These are phyloP conservation scores for Cladosporium phlei DNA, from an alignment of 2,329 filamentous ascomycete species.

Conservation along the genomic window DNA sequence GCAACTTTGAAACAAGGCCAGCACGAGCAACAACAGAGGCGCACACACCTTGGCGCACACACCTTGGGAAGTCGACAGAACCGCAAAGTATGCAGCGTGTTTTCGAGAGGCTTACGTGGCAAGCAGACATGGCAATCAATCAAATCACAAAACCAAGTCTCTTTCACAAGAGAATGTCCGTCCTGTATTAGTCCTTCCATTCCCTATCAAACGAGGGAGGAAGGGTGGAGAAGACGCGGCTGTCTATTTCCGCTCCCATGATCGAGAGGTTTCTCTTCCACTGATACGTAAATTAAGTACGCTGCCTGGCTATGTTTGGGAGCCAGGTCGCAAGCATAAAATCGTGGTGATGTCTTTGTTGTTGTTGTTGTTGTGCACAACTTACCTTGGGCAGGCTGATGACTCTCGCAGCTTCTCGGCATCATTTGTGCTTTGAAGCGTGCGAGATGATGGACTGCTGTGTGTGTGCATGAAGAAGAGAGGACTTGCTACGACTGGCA, in stretches of 20 bases:
- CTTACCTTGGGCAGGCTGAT: neutral
- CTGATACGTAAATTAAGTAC: slow-evolving; percentile 44
- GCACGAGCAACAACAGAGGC: too few species aligned
- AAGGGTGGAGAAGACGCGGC: slow-evolving; percentile 52
- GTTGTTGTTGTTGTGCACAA: neutral
- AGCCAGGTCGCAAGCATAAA: slow-evolving; percentile 46
- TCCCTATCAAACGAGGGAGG: slow-evolving; percentile 15
- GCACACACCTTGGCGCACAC: too few species aligned
- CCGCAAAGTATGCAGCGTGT: too few species aligned
- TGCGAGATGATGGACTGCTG: neutral
- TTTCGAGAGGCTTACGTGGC: too few species aligned
- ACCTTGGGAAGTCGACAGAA: too few species aligned
- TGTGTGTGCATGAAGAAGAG: neutral
- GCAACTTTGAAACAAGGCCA: too few species aligned
- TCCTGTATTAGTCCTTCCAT: slow-evolving; percentile 13
- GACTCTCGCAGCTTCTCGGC: neutral
- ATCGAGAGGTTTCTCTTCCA: slow-evolving; percentile 50
- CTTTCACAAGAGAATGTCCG: slow-evolving; percentile 4
- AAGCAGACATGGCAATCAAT: neutral
- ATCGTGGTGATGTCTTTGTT: slow-evolving; percentile 36
- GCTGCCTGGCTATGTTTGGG: slow-evolving; percentile 42
- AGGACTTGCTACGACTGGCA: too few species aligned
- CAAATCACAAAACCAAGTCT: neutral
- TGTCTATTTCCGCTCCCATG: slow-evolving; percentile 51
- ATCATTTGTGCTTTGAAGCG: neutral